phyloP scores from a whole-genome alignment of 2,329 filamentous ascomycete species.

The Fusarium scirpi region DNA sequence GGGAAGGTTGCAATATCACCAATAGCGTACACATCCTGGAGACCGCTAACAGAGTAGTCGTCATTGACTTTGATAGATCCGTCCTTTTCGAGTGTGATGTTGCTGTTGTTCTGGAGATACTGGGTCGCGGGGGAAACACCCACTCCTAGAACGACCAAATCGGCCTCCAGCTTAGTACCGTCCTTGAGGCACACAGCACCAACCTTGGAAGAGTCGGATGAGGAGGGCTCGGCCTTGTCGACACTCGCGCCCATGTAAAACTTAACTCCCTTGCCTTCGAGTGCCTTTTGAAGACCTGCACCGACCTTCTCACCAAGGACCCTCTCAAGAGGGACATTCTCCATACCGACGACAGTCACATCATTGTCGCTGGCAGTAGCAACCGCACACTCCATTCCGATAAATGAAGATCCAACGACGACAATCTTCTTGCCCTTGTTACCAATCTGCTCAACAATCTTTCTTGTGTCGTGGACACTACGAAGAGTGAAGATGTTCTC shows the following conservation, averaged over 20 bases:
- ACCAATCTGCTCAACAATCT: slow-evolving; percentile 83
- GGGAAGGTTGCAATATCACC: slow-evolving; percentile 97
- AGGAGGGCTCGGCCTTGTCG: slow-evolving; percentile 82
- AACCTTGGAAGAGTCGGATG: slow-evolving; percentile 75
- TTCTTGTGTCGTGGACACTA: slow-evolving; percentile 79
- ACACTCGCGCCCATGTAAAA: slow-evolving; percentile 87
- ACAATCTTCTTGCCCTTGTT: slow-evolving; percentile 91
- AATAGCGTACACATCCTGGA: slow-evolving; percentile 89
- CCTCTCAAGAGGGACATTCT: slow-evolving; percentile 83
- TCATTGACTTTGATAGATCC: slow-evolving; percentile 88
- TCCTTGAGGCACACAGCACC: slow-evolving; percentile 87
- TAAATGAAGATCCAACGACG: slow-evolving; percentile 92
- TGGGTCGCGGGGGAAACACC: slow-evolving; percentile 89
- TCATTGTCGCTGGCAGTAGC: slow-evolving; percentile 82
- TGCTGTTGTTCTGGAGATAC: slow-evolving; percentile 79
- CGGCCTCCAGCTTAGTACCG: slow-evolving; percentile 84
- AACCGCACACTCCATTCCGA: slow-evolving; percentile 97
- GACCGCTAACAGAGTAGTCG: slow-evolving; percentile 78
- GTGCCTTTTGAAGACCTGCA: slow-evolving; percentile 78
- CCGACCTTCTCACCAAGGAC: slow-evolving; percentile 88
- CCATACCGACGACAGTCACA: slow-evolving; percentile 90
- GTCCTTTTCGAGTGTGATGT: slow-evolving; percentile 79
- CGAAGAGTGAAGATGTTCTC: slow-evolving; percentile 89
- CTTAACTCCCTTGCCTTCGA: slow-evolving; percentile 89
- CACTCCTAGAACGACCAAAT: slow-evolving; percentile 91